Percentiles rank a stretch among this genome's conserved stretches.
Evolutionary conservation across 805 yeast genomes (phyloP).

Genomic region (Spathaspora girioi): DNA sequence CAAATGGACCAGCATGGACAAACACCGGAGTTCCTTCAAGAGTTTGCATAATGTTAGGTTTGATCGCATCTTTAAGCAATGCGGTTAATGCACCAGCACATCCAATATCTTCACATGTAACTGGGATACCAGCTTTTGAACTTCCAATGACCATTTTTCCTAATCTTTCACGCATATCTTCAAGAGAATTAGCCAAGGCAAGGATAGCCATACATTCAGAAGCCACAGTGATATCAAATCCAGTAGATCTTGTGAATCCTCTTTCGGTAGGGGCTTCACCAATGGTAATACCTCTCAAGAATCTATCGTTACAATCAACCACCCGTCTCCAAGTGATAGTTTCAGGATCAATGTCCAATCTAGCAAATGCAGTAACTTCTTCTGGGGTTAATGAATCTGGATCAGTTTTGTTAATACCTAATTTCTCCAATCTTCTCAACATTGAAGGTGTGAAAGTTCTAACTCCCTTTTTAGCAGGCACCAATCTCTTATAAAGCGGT

Average conservation of each 20-base stretch:
- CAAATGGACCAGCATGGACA: conserved; percentile 88
- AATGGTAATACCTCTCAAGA: conserved; percentile 71
- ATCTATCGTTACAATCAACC: conserved; percentile 80
- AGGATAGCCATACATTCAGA: conserved; percentile 84
- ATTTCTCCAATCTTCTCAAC: conserved; percentile 61
- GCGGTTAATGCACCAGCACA: conserved; percentile 87
- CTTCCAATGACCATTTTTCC: conserved; percentile 76
- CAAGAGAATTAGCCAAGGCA: conserved; percentile 66
- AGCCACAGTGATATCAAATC: conserved; percentile 83
- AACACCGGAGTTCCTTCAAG: conserved; percentile 85
- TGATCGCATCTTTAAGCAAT: conserved; percentile 73
- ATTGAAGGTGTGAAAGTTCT: conserved; percentile 66
- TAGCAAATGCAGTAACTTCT: conserved; percentile 60
- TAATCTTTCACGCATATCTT: conserved; percentile 70
- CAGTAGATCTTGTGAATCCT: conserved; percentile 68
- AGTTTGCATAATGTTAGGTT: conserved; percentile 85
- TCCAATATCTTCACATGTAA: conserved; percentile 81
- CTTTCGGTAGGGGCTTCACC: conserved; percentile 82
- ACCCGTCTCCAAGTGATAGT: conserved; percentile 81
- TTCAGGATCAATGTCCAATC: conserved; percentile 74
- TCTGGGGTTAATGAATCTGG: conserved; percentile 72
- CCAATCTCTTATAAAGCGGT: conserved; percentile 69
- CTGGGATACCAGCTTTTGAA: conserved; percentile 63
- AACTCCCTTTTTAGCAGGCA: conserved; percentile 69
- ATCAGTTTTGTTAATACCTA: conserved; percentile 65